phyloP scores from a whole-genome alignment of 164 flowering plant genomes.

The Vitis vinifera region DNA sequence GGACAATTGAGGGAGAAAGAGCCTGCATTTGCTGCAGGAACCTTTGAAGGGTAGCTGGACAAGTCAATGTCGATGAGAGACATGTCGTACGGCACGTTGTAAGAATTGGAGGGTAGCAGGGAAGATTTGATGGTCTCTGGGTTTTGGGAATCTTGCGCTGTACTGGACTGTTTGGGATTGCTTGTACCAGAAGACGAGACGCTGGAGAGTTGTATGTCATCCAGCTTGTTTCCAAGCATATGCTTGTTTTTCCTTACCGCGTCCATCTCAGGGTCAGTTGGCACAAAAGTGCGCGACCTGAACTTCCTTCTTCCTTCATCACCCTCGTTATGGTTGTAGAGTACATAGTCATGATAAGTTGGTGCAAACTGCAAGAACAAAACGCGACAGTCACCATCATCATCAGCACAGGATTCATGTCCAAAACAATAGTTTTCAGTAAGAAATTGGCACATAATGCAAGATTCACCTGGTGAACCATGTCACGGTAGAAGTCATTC shows the following conservation, averaged over 20 bases:
- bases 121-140: conserved; percentile 65
- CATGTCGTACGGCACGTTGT: conserved; percentile 53
- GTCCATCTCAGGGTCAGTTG: conserved; percentile 96
- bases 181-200: conserved; percentile 59
- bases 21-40: conserved; percentile 1
- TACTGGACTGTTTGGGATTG: conserved; percentile 42
- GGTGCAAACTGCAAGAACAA: conserved; percentile 88
- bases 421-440: too few relatives aligned
- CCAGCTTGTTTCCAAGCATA: conserved; percentile 60
- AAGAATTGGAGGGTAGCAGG: conserved; percentile 33
- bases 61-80: conserved; percentile 75
- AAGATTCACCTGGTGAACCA: conserved; percentile 83
- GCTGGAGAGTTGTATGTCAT: conserved; percentile 66
- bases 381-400: not conserved
- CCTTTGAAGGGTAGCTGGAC: conserved; percentile 58
- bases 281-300: conserved; percentile 93
- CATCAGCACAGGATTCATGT: not conserved
- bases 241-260: conserved; percentile 67
- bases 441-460: not conserved
- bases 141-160: conserved; percentile 21
- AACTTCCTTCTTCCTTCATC: conserved; percentile 82
- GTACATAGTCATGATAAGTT: conserved; percentile 93
- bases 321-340: conserved; percentile 83
- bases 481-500: conserved; percentile 95
- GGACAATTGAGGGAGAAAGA: too few relatives aligned